Evolutionary conservation across 129 eudicot genomes (phyloP), one percentile per base, ranked within the genome.

Genomic region (Centella asiatica): DNA sequence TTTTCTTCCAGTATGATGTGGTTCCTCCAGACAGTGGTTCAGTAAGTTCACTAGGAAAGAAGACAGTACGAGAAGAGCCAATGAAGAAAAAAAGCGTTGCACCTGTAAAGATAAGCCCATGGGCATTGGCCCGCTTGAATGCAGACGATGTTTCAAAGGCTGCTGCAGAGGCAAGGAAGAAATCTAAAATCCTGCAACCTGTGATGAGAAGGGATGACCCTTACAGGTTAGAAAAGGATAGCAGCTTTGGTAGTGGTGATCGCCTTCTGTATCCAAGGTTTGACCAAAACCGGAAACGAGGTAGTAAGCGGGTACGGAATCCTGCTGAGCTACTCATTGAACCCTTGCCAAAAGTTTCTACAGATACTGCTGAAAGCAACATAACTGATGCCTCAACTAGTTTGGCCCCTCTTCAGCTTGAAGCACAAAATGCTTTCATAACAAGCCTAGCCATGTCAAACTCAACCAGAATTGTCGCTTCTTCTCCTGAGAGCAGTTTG

Each of bases 121-220:
- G 96, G 99, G 74, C 99, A 26, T 64, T 93, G 59, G 95, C 99
- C 40, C 88, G 99, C 55, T 72, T 93, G 47, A 93, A 93, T 44
- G 92, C 96, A n/a, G 96, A 93, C 53, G 99, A 93, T 31, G 96
- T 93, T 9, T 75, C 99, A 1, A 93, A 83, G 72, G 95, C 95
- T 51, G 99, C 99, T 69, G 88, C 96, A 14, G 99, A 93, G 76
- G 99, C 96, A 58, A 85, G 99, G 71, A 93, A 85, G 70, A 93
- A 84, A 70, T 93, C 99, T 63, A 93, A 85, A 73, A 93, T 93
- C 63, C 67, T 93, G 13, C 85, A 84, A 47, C 99, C 99, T 4
- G 78, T 93, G 14, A 60, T 69, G 28, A 79, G 84, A 62, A 83
- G 67, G 23, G 85, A 84, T 20, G 47, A 49, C 32, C 80, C 70